A percentile compares a stretch with the other conserved stretches of the same genome.
Evolutionary conservation across 257 asterid species (phyloP).

Genomic region (Gardenia jasminoides): DNA sequence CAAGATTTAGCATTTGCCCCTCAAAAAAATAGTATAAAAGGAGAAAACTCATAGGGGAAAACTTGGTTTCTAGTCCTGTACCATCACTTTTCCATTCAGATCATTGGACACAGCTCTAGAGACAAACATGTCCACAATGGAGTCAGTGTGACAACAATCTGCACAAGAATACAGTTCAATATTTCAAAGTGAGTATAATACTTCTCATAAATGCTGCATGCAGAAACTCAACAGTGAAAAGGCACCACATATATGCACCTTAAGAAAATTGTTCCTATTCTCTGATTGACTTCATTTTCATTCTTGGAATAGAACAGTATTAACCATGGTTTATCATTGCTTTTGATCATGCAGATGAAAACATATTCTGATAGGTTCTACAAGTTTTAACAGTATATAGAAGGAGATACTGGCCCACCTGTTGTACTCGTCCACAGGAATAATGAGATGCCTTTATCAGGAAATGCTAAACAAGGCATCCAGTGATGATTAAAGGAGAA

Average conservation of each 20-base stretch:
- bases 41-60: conserved; percentile 11
- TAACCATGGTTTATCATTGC: not conserved
- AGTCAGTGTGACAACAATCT: conserved; percentile 53
- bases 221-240: not conserved
- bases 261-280: not conserved
- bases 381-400: not conserved
- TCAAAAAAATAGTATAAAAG: conserved; percentile 24
- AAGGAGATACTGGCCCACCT: not conserved
- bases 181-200: conserved; percentile 16
- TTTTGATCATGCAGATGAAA: not conserved
- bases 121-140: conserved; percentile 64
- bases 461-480: not conserved
- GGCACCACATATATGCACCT: not conserved
- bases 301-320: not conserved
- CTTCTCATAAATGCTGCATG: not conserved
- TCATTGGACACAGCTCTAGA: conserved; percentile 54
- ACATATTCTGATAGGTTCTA: not conserved
- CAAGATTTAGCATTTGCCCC: conserved; percentile 23
- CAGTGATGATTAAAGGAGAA: not conserved
- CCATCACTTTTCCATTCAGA: conserved; percentile 66
- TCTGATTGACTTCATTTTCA: not conserved
- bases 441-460: not conserved
- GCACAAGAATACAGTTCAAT: conserved; percentile 32
- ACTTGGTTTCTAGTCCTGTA: conserved; percentile 23
- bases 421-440: not conserved